Conservation (phyloP, 148 eudicot species). For the Rhododendron ovatum region DNA sequence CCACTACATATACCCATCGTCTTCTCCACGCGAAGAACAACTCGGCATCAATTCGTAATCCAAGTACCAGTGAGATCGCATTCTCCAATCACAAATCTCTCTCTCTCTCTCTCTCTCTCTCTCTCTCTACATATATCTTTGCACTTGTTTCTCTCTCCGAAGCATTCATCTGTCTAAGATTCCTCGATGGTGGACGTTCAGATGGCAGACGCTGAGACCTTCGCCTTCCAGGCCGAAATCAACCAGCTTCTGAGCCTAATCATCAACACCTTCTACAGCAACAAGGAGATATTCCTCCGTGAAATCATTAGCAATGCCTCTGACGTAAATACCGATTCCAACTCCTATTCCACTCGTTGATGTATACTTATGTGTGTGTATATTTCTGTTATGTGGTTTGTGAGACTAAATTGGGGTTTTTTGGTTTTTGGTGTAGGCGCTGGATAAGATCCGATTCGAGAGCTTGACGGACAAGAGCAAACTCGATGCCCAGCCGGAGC, state of each 20-base stretch:
- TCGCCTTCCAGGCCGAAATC: slow-evolving; percentile 90
- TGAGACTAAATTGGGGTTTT: background rate
- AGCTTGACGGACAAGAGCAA: slow-evolving; percentile 83
- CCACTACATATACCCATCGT: background rate
- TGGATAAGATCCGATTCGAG: slow-evolving; percentile 91
- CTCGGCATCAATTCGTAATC: background rate
- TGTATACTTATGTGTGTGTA: background rate
- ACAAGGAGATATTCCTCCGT: slow-evolving; percentile 92
- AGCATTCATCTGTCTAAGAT: background rate
- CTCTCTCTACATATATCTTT: background rate
- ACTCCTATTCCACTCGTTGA: background rate
- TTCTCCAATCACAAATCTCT: background rate
- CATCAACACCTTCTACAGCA: slow-evolving; percentile 88
- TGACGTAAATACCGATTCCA: slow-evolving; percentile 37
- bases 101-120: background rate
- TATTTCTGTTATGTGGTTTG: background rate
- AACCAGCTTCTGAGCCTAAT: slow-evolving; percentile 79
- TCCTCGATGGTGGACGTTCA: slow-evolving; percentile 52
- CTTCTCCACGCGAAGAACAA: background rate
- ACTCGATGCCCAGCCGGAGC: slow-evolving; percentile 85
- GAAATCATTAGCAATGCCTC: slow-evolving; percentile 77
- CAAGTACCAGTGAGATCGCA: too few species aligned
- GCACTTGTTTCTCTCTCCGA: background rate
- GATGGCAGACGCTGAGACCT: slow-evolving; percentile 74
- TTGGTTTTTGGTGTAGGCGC: slow-evolving; percentile 32